Percentiles rank a stretch among this genome's conserved stretches.
phyloP scores from a whole-genome alignment of 768 basidiomycete genomes.

The Lactarius sanguifluus region DNA sequence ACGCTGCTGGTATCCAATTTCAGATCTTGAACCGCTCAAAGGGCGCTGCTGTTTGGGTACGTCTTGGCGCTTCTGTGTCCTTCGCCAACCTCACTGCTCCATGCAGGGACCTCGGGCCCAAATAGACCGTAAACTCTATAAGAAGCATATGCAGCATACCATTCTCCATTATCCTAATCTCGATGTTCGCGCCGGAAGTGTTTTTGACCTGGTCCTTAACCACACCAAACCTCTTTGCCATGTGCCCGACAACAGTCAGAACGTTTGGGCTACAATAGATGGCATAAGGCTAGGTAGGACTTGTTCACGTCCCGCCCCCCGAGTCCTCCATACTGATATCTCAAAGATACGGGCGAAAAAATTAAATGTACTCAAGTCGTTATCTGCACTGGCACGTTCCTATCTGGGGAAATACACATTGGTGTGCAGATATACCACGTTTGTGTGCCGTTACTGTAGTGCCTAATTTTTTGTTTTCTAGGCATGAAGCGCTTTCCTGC shows the following conservation, averaged over 20 bases:
- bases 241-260: slow-evolving; percentile 32
- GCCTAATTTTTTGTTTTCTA: slow-evolving; percentile 31
- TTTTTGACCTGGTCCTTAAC: slow-evolving; percentile 75
- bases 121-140: slow-evolving; percentile 84
- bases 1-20: slow-evolving; percentile 88
- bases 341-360: slow-evolving; percentile 66
- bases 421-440: slow-evolving; percentile 42
- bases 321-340: slow-evolving; percentile 6
- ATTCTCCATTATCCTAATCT: slow-evolving; percentile 68
- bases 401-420: slow-evolving; percentile 89
- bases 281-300: slow-evolving; percentile 68
- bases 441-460: neutral
- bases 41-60: slow-evolving; percentile 87
- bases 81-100: neutral
- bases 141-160: slow-evolving; percentile 72
- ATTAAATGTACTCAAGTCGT: slow-evolving; percentile 80
- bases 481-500: slow-evolving; percentile 76
- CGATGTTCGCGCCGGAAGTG: slow-evolving; percentile 67
- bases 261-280: slow-evolving; percentile 51
- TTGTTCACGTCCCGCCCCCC: neutral
- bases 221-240: slow-evolving; percentile 35
- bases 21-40: slow-evolving; percentile 82
- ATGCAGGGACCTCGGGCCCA: slow-evolving; percentile 85
- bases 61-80: slow-evolving; percentile 29
- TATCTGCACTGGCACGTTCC: slow-evolving; percentile 88